Percentiles rank a stretch among this genome's conserved stretches.
phyloP scores from a whole-genome alignment of 2,329 filamentous ascomycete species.

The Trichoderma semiorbis region DNA sequence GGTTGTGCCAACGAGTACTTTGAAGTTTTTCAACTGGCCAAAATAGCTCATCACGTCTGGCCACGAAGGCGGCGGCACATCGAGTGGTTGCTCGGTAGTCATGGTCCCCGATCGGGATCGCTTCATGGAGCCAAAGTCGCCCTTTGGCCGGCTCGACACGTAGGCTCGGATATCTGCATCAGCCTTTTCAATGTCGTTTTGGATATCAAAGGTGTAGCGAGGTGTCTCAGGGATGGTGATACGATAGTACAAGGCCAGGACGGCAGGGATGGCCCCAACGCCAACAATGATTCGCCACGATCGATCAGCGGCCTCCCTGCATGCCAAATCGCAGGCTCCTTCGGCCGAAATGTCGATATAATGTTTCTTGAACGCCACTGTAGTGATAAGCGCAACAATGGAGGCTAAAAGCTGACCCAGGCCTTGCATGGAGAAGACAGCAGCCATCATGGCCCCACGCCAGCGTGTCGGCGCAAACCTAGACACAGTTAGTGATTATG shows the following conservation, averaged over 20 bases:
- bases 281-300: conserved; percentile 81
- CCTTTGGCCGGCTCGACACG: conserved; percentile 45
- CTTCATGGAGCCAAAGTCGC: conserved; percentile 46
- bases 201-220: conserved; percentile 77
- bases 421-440: conserved; percentile 83
- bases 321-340: conserved; percentile 55
- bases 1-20: conserved; percentile 71
- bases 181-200: conserved; percentile 70
- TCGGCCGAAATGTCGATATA: conserved; percentile 42
- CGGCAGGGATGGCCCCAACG: conserved; percentile 73
- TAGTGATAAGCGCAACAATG: conserved; percentile 67
- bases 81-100: conserved; percentile 45
- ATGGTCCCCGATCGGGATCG: conserved; percentile 49
- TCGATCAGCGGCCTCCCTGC: conserved; percentile 69
- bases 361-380: conserved; percentile 57
- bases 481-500: conserved; percentile 20
- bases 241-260: conserved; percentile 78
- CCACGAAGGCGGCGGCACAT: conserved; percentile 67
- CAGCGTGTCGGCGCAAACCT: conserved; percentile 77
- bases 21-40: conserved; percentile 64
- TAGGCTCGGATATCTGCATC: conserved; percentile 67
- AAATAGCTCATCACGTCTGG: conserved; percentile 66
- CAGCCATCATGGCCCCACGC: conserved; percentile 78
- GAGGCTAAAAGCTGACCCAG: conserved; percentile 73
- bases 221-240: conserved; percentile 83